Conservation (phyloP, 768 basidiomycete genomes). For the Leucosporidium creatinivorum region DNA sequence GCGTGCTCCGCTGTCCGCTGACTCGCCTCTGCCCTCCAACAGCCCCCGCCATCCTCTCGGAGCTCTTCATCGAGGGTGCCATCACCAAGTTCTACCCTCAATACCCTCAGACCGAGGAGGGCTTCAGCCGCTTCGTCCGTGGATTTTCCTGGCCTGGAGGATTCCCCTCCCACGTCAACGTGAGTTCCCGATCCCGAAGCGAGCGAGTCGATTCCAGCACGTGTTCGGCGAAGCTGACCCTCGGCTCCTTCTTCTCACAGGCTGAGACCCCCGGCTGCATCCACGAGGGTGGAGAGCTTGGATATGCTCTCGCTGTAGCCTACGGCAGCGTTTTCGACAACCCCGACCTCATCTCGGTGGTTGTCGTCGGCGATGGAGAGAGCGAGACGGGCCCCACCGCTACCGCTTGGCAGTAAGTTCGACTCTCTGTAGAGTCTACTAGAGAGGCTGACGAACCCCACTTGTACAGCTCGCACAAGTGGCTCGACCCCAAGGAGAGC, state of each 20-base stretch:
- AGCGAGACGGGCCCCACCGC: conserved; percentile 42
- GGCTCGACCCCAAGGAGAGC: conserved; percentile 78
- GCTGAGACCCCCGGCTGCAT: conserved; percentile 82
- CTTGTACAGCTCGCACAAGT: conserved; percentile 69
- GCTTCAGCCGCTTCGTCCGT: conserved; percentile 55
- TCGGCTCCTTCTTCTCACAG: conserved; percentile 48
- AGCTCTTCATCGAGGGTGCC: conserved; percentile 77
- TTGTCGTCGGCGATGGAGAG: conserved; percentile 83
- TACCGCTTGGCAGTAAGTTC: conserved; percentile 38
- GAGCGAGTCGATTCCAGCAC: background rate
- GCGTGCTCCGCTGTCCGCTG: background rate
- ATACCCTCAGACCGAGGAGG: conserved; percentile 39
- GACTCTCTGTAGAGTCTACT: no score
- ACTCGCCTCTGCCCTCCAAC: conserved; percentile 41
- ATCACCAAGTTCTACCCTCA: conserved; percentile 47
- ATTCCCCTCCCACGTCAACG: conserved; percentile 39
- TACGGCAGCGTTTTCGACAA: conserved; percentile 90
- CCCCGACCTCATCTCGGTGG: conserved; percentile 70
- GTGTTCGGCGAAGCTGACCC: background rate
- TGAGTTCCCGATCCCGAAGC: background rate
- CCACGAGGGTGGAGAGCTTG: conserved; percentile 82
- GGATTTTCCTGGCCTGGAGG: conserved; percentile 76
- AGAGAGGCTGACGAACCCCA: no score
- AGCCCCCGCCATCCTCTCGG: conserved; percentile 82
- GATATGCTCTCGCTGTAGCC: conserved; percentile 69